Evolutionary conservation across 2,329 filamentous ascomycete genomes (phyloP), one percentile per base, ranked within the genome.

Genomic region (Ascochyta pisi): DNA sequence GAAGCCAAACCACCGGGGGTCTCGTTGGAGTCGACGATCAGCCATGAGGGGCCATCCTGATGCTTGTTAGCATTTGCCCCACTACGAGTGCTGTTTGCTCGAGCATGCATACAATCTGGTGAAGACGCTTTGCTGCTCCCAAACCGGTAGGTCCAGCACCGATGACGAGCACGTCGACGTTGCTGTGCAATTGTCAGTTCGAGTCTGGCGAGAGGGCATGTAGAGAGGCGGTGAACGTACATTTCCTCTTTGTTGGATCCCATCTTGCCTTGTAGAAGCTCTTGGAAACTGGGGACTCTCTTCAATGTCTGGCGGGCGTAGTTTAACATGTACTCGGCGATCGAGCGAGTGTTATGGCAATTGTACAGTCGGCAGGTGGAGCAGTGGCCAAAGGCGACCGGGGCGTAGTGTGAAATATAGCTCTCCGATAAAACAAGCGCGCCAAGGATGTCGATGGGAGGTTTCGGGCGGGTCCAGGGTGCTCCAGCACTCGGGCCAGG

Each of bases 111-210:
- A 98, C 95, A 75, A 97, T 88, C 81, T 99, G 95, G 80, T 98
- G 90, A 66, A 99, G 86, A 77, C 95, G 91, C 85, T 99, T 99
- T 71, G 95, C 95, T 77, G 95, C 95, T 84, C 95, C 95, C 69
- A 98, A 87, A 81, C 95, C 95, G 74, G 95, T 98, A 71, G 95
- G 95, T 76, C 95, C 95, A 81, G 94, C 94, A 76, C 95, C 95
- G 82, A 98, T 97, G 79, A 99, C 88, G 76, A 99, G 91, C 69
- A 99, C 90, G 81, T 99, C 95, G 77, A 98, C 92, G 74, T 92
- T 89, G 78, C 92, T 96, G 78, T 42, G 44, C 22, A 26, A 45
- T 24, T 29, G 69, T 76, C 63, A 70, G 62, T 49, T 58, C 38
- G 43, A 60, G 42, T 47, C 43, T 45, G 22, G 38, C 26, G 27